Percentiles rank a stretch among this genome's conserved stretches.
Conservation (phyloP, 192 early-diverging fungal species). For the Allomyces macrogynus region DNA sequence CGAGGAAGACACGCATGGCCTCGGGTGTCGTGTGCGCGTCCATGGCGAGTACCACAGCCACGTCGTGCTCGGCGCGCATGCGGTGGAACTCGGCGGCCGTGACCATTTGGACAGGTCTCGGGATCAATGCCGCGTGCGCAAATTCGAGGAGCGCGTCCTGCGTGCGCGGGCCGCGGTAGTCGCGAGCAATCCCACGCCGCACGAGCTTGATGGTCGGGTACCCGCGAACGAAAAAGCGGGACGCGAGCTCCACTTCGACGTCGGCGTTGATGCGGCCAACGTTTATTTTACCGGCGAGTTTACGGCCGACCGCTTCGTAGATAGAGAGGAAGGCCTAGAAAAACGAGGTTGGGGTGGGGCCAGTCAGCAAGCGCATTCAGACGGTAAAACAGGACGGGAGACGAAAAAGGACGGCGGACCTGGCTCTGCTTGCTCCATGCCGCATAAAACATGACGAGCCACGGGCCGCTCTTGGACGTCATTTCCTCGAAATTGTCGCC, state of each 20-base stretch:
- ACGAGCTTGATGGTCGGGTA: background rate
- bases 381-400: too few relatives aligned
- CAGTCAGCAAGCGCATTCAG: too few relatives aligned
- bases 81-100: background rate
- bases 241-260: background rate
- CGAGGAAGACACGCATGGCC: background rate
- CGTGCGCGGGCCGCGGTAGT: background rate
- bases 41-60: background rate
- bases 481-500: background rate
- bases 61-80: background rate
- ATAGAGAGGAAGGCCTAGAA: too few relatives aligned
- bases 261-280: background rate
- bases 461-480: background rate
- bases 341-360: too few relatives aligned
- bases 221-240: background rate
- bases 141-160: background rate
- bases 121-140: background rate
- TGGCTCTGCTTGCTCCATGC: background rate
- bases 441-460: background rate
- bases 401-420: too few relatives aligned
- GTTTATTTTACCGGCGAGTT: background rate
- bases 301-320: background rate
- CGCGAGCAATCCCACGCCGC: background rate
- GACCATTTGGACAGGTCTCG: background rate
- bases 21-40: background rate